Evolutionary conservation across 2,329 filamentous ascomycete genomes (phyloP), one percentile per base, ranked within the genome.

Genomic region (Diaporthe aspalathi): DNA sequence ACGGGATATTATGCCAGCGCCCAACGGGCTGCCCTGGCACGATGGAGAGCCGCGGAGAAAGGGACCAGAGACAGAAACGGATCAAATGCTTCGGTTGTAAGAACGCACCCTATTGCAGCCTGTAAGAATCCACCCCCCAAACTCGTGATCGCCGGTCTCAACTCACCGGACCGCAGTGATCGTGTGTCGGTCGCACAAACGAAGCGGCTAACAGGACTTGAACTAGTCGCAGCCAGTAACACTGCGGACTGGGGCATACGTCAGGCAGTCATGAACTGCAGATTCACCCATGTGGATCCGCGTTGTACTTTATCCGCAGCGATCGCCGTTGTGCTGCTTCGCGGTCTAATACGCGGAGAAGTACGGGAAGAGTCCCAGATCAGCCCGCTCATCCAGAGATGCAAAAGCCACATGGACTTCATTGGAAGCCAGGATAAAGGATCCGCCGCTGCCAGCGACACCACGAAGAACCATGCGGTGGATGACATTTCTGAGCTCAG

Each of bases 341-440:
- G 66, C 14, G 66, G 52, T 14, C 7, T 68, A 5, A 24, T 56
- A 45, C 66, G 40, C n/a, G 5, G 27, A 24, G 66, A 68, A 57
- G 22, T 68, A 5, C 24, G 14, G 11, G 57, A 14, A 8, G 43
- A 47, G n/a, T 29, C 47, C 16, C 27, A 68, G 32, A 32, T 68
- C n/a, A 56, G 38, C 11, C 52, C 40, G 29, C 20, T 47, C 16
- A 32, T 68, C 16, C 66, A 68, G 16, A 57, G 12, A 16, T 49
- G 24, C 53, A 27, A 27, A 45, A 27, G 12, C 1, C 20, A 49
- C 7, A 17, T 35, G 1, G 27, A 63, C 7, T 17, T 1, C 22
- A 17, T 14, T 20, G 43, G 6, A 20, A 27, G 35, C 6, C 16
- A 3, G 17, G 5, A 5, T 32, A 2, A 14, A 6, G 17, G 9